A percentile compares a stretch with the other conserved stretches of the same genome.
Evolutionary conservation across 2,329 filamentous ascomycete species (phyloP).

Genomic region (Clonostachys byssicola): DNA sequence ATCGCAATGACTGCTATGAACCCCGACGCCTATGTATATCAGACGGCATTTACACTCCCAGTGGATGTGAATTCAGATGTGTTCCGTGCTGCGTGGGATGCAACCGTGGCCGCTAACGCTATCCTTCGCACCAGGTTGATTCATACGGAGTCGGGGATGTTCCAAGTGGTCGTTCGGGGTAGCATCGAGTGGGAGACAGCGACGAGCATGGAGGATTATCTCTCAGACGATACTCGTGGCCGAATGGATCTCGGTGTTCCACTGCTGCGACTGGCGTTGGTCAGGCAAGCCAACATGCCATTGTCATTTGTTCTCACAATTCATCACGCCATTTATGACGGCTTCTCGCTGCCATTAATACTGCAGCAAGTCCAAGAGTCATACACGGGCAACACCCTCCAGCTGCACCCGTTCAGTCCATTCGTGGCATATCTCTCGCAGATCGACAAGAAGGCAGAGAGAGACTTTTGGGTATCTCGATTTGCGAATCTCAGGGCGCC

Average conservation of each 20-base stretch:
- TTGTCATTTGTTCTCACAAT: conserved; percentile 10
- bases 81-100: conserved; percentile 1
- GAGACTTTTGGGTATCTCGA: conserved; percentile 38
- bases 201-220: conserved; percentile 19
- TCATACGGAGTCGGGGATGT: conserved; percentile 19
- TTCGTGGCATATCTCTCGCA: conserved; percentile 33
- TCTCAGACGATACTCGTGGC: conserved; percentile 21
- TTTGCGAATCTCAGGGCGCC: too few relatives aligned
- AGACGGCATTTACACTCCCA: neutral
- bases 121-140: neutral
- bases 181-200: conserved; percentile 20
- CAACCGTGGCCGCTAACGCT: neutral
- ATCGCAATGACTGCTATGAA: neutral
- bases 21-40: neutral
- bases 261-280: conserved; percentile 9
- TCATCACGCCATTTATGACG: conserved; percentile 13
- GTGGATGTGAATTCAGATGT: neutral
- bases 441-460: conserved; percentile 23
- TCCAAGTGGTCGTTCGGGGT: conserved; percentile 35
- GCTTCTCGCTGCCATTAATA: conserved; percentile 4
- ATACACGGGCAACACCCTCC: neutral
- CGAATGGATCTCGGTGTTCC: conserved; percentile 11
- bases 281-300: conserved; percentile 1
- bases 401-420: conserved; percentile 22
- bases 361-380: neutral